Base-by-base conservation (phyloP, 2,329 filamentous ascomycete genomes). In the Aspergillus awamori region DNA sequence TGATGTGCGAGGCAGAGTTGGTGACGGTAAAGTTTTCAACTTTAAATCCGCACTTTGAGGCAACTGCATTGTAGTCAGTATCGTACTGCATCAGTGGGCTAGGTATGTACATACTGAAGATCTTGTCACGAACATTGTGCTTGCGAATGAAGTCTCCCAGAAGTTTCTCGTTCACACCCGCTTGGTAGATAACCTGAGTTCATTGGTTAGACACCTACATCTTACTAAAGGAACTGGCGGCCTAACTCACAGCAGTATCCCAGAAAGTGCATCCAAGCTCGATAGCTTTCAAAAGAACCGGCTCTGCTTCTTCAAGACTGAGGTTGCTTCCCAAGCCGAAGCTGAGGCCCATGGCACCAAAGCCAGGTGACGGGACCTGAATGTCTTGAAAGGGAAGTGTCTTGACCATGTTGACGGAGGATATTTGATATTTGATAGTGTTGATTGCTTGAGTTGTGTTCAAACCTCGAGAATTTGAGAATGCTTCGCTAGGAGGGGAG, bases 331-430 rank as follows among this genome's bases (percentile, higher is more conserved):
- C 81, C 22, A 83, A 48, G 2, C 75, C 79, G 59, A 77, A 79
- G 63, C 74, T 81, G 13, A 83, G 66, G 8, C 82, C 82, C 81
- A 83, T 84, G 11, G 80, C 80, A 24, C 82, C 81, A 58, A 83
- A 83, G 56, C 81, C 81, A 1, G 81, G 80, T 4, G 66, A 65
- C 3, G 78, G 74, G 10, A 82, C 78, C 41, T 78, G 61, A 33
- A 77, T 69, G 57, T 77, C 68, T 17, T 64, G 68, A 54, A 82
- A 81, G 3, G 73, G 73, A 49, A 81, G 65, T 62, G 77, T 77
- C 56, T 79, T 75, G 62, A 77, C 78, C 79, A 81, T 76, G 8
- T 63, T 70, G 41, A 22, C 20, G 20, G 24, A 4, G 11, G 13
- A 7, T 45, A 4, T 45, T 20, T 20, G 20, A 20, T 20, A 20